Conservation (phyloP, 2,329 filamentous ascomycete genomes). For the Stachybotrys chlorohalonatus region DNA sequence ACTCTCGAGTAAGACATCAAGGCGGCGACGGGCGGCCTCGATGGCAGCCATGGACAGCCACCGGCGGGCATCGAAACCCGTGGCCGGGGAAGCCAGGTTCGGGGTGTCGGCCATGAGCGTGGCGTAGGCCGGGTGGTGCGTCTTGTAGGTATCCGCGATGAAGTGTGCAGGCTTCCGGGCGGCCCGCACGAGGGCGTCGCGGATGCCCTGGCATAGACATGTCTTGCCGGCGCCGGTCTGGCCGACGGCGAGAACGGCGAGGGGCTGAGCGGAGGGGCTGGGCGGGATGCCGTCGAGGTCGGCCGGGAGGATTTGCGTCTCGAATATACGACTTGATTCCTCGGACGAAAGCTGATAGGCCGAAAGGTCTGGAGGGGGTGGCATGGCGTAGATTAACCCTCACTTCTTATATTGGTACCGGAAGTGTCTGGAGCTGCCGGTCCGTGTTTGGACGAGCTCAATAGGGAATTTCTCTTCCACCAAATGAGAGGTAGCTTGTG, state of each 20-base stretch:
- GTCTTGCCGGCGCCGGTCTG: conserved; percentile 42
- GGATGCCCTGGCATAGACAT: conserved; percentile 28
- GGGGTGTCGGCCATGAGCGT: conserved; percentile 19
- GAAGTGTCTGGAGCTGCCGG: no score
- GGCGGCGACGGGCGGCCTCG: conserved; percentile 18
- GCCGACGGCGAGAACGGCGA: conserved; percentile 34
- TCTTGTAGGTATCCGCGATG: conserved; percentile 40
- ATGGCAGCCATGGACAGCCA: conserved; percentile 33
- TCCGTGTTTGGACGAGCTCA: no score
- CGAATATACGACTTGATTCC: conserved; percentile 21
- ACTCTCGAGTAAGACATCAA: conserved; percentile 33
- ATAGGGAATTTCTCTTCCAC: no score
- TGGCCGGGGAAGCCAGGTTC: conserved; percentile 27
- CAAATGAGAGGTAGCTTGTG: no score
- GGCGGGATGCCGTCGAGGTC: conserved; percentile 18
- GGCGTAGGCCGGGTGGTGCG: conserved; percentile 33
- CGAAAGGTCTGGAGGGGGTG: conserved; percentile 17
- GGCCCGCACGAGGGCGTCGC: conserved; percentile 17
- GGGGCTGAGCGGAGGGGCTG: conserved; percentile 12
- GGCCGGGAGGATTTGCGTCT: conserved; percentile 18
- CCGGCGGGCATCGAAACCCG: conserved; percentile 29
- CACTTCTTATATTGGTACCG: no score
- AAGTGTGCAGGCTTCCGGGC: conserved; percentile 24
- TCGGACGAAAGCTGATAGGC: conserved; percentile 20
- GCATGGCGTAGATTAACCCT: background rate